Conservation (phyloP, 1,139 yeast species). For the Geotrichum bryndzae region DNA sequence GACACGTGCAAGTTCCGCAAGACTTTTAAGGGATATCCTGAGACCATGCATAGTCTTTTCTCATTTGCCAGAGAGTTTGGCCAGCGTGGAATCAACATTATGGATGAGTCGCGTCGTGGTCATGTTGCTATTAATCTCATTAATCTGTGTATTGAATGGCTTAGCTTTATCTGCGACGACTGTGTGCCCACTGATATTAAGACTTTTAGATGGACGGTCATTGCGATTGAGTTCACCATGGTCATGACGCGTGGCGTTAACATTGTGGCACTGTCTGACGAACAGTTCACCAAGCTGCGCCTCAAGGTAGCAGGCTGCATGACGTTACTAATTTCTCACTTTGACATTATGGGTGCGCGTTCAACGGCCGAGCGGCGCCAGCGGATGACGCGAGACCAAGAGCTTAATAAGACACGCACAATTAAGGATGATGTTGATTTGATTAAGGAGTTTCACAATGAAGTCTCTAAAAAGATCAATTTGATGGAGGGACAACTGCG, state of each 20-base stretch:
- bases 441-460: slow-evolving; percentile 49
- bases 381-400: slow-evolving; percentile 24
- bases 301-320: slow-evolving; percentile 90
- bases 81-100: slow-evolving; percentile 58
- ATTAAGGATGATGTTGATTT: slow-evolving; percentile 53
- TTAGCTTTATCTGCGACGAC: slow-evolving; percentile 86
- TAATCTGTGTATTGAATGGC: slow-evolving; percentile 81
- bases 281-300: slow-evolving; percentile 65
- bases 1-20: slow-evolving; percentile 51
- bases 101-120: slow-evolving; percentile 63
- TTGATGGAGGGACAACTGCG: slow-evolving; percentile 47
- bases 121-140: slow-evolving; percentile 67
- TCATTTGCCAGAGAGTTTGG: slow-evolving; percentile 82
- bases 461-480: slow-evolving; percentile 52
- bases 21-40: slow-evolving; percentile 47
- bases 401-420: not conserved
- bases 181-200: slow-evolving; percentile 87
- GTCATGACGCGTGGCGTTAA: slow-evolving; percentile 89
- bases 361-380: slow-evolving; percentile 61
- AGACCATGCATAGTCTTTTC: slow-evolving; percentile 68
- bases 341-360: slow-evolving; percentile 97
- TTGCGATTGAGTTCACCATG: slow-evolving; percentile 94
- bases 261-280: slow-evolving; percentile 71
- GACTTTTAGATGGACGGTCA: slow-evolving; percentile 93
- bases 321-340: slow-evolving; percentile 88